Base-by-base conservation (phyloP, 176 grass and related monocot genomes). In the Ensete ventricosum region DNA sequence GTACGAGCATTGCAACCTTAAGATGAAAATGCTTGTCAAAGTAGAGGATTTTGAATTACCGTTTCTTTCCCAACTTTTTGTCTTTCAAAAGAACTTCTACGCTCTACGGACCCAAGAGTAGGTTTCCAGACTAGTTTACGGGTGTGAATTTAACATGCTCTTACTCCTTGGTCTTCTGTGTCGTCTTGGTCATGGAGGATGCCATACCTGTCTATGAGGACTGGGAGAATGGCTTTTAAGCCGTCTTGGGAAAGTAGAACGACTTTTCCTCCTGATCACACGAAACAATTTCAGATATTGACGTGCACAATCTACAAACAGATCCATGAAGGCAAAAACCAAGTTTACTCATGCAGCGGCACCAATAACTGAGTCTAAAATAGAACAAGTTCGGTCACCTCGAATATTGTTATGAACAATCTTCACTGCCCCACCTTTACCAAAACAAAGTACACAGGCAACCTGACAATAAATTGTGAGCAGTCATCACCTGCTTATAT, bases 51-150 rank as follows among this genome's bases (percentile, higher is more conserved):
- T 81, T 77, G 72, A 64, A 79, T 85, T 77, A 96, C 89, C 92
- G 89, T 96, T 83, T 92, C 87, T 92, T 96, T 82, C 88, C n/a
- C 81, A 13, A 62, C 11, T 68, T 96, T 84, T 84, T 84, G 78
- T 63, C 81, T 92, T 82, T 96, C 85, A 82, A 88, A 53, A 43
- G 43, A 77, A 85, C 80, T 91, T 78, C 81, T 91, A 78, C 79
- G 82, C 73, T 85, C 85, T 81, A 71, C 10, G 16, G 64, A 75
- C 2, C 80, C 77, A 62, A 78, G 73, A 64, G 53, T 74, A 54
- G 85, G 67, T 70, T 85, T 82, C 23, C 64, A 67, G 85, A 81
- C 55, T 82, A 85, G 50, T 34, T 21, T 71, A 85, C 14, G 17
- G 85, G 85, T 68, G 85, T 68, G 85, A 87, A 26, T 49, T 80